Conservation (phyloP, 2,329 filamentous ascomycete genomes). For the Fusarium bulbicola region DNA sequence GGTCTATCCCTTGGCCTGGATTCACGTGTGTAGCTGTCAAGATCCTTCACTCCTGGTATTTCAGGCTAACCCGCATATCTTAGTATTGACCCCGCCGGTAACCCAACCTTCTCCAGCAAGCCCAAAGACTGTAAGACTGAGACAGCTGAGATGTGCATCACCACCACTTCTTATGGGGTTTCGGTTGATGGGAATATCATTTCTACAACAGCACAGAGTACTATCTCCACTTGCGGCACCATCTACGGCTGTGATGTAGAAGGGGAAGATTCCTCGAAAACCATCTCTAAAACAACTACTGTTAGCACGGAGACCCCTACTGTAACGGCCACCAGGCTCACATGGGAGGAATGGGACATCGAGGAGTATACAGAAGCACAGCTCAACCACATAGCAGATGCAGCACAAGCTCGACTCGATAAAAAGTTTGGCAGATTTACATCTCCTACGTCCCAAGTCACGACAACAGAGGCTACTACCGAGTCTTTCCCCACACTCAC, state of each 20-base stretch:
- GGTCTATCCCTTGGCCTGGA: not conserved
- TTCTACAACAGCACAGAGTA: not conserved
- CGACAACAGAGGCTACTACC: rapidly evolving
- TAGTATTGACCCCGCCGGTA: not conserved
- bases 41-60: not conserved
- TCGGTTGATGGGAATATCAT: not conserved
- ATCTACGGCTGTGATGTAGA: not conserved
- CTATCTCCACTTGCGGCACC: not conserved
- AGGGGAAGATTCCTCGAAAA: not conserved
- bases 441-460: not conserved
- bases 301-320: not conserved
- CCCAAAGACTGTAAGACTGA: not conserved
- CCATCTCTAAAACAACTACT: not conserved
- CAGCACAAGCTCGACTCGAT: not conserved
- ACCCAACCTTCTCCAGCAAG: not conserved
- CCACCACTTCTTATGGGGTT: not conserved
- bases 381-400: not conserved
- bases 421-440: not conserved
- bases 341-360: not conserved
- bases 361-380: not conserved
- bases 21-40: not conserved
- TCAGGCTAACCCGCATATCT: not conserved
- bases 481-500: not conserved
- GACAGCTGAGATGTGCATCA: not conserved
- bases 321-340: not conserved